A percentile compares a stretch with the other conserved stretches of the same genome.
Evolutionary conservation across 345 rosid genomes (phyloP).

Genomic region (Sisymbrium irio): DNA sequence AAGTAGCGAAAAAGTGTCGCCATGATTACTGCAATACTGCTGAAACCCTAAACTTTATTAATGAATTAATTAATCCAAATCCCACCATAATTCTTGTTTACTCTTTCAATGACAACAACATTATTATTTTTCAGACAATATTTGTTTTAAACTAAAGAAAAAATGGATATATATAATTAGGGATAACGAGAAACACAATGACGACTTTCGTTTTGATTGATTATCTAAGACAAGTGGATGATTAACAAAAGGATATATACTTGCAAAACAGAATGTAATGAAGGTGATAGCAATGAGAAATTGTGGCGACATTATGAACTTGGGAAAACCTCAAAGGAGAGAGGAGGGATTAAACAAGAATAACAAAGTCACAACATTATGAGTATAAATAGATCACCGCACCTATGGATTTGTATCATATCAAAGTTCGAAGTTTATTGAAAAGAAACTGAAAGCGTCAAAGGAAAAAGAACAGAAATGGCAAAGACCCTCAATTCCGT

Average conservation of each 20-base stretch:
- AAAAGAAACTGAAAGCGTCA: background rate
- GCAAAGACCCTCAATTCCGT: slow-evolving; percentile 6
- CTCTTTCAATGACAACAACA: background rate
- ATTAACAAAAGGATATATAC: background rate
- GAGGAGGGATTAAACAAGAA: background rate
- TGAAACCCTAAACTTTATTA: background rate
- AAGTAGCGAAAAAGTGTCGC: background rate
- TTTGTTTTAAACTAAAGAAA: background rate
- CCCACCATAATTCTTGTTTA: background rate
- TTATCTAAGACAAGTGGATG: background rate
- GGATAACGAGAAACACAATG: no score
- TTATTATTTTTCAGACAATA: background rate
- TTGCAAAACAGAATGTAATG: background rate
- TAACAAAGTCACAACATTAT: background rate
- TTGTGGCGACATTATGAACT: slow-evolving; percentile 14
- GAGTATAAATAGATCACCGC: slow-evolving; percentile 9
- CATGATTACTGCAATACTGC: background rate
- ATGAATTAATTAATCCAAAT: background rate
- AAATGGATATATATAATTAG: background rate
- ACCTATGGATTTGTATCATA: background rate
- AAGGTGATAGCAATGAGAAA: background rate
- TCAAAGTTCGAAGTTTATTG: background rate
- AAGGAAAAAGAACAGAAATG: background rate
- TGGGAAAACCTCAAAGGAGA: background rate
- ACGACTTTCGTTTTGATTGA: background rate